Base-by-base conservation (phyloP, 345 rosid genomes). In the Moricandia arvensis region DNA sequence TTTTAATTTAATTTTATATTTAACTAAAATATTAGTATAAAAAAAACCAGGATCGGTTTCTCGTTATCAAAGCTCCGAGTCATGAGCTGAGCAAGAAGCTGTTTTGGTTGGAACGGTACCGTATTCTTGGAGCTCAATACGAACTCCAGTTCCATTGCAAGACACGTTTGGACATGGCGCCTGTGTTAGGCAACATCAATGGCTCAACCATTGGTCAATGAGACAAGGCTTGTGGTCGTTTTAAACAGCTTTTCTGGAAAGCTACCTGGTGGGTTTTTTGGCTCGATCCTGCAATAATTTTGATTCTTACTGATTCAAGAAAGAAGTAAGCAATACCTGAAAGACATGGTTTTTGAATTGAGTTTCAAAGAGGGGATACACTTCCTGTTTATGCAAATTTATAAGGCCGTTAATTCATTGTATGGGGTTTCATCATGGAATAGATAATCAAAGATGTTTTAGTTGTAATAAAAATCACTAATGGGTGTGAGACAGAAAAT, bases 121-220 rank as follows among this genome's bases (percentile, higher is more conserved):
- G 80, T n/a, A 66, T 77, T 0, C 76, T 71, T 24, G 76, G 76
- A 21, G 80, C 80, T 59, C 80, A 77, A 0, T 77, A 71, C 43
- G 76, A 77, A n/a, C 76, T 77, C 4, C 80, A 66, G 8, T 77
- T 72, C 35, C 76, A 77, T 47, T 77, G 80, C 68, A 77, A 77
- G 73, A 77, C 76, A 2, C 76, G 80, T 37, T 72, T 77, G 80
- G 76, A 77, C 8, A 34, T 77, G 80, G n/a, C 63, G 65, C 67
- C 75, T 1, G 57, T 65, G 41, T 59, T 71, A 6, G 35, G 13
- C 6, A 45, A 35, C 49, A 77, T 65, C 58, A 11, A 64, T 55
- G 60, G 41, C 59, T 76, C 69, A 65, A 54, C 60, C 13, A 21
- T 1, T 61, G 34, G 35, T 61, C 69, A 70, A 15, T 70, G 61